Base-by-base conservation (phyloP, 139 green algal species). In the Picocystis salinarum region DNA sequence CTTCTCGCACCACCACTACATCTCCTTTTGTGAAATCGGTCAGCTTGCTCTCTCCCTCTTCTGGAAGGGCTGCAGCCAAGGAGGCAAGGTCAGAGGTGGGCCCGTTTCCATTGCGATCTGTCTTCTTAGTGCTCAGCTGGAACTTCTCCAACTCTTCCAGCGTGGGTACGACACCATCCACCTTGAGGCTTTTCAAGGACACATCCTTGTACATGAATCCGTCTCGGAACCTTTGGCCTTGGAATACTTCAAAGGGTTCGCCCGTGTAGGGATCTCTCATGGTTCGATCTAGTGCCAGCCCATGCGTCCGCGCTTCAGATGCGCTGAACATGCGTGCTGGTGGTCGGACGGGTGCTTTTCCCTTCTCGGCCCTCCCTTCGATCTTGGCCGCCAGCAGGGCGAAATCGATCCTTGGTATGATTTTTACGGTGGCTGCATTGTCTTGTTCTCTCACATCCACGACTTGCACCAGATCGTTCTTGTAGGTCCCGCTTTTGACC, bases 81-180 rank as follows among this genome's bases (percentile, higher is more conserved):
- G 28, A 45, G 5, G 62, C 44, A 18, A 56, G 36, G 33, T 52
- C 58, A 1, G 27, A 34, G 26, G 15, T 17, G 19, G 12, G 26
- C 44, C 26, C 7, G 11, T 19, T 18, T 20, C 18, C 19, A 25
- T 39, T 27, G 19, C 41, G 26, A 48, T 27, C 41, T n/a, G 22
- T 56, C 46, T 18, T 55, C 53, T 5, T 36, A 30, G 15, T 42
- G 27, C 55, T 42, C 3, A 59, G 62, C 23, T 66, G 40, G 66
- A 83, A 95, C 26, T 62, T 59, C 34, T 78, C 67, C 29, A 95
- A 58, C 65, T 96, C 83, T 19, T 94, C 83, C 39, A 94, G 51
- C 2, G 77, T 70, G 2, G 83, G 85, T 20, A 74, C 34, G 30
- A 40, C 52, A 9, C 81, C 69, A 26, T 75, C 50, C 25, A 69